phyloP scores from a whole-genome alignment of 306 rosid genomes.

The Calophaca sinica region DNA sequence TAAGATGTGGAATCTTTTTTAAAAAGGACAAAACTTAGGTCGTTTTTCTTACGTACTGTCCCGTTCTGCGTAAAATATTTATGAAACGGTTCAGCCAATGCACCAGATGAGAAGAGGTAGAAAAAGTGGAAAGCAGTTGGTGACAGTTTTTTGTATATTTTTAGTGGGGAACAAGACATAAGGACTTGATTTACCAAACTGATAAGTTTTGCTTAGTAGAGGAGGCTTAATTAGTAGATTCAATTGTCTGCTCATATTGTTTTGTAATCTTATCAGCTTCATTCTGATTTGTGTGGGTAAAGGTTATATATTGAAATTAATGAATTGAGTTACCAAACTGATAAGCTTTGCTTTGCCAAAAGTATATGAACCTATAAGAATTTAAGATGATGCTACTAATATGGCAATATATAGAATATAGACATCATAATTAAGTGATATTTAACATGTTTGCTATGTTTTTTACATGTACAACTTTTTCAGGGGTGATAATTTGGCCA shows the following conservation, averaged over 20 bases:
- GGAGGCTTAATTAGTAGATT: neutral
- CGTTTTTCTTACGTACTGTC: no score
- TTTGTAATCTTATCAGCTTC: neutral
- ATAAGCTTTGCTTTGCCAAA: neutral
- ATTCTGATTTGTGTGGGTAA: constrained; percentile 22
- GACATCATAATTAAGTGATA: neutral
- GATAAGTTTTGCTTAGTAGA: neutral
- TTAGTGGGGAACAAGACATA: no score
- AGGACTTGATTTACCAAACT: no score
- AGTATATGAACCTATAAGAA: neutral
- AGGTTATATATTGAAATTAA: neutral
- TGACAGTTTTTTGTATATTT: no score
- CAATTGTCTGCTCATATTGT: no score
- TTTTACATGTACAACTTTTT: constrained; percentile 8
- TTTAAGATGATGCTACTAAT: neutral
- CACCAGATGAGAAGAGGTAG: no score
- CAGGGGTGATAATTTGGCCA: constrained; percentile 35
- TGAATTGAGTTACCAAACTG: constrained; percentile 6
- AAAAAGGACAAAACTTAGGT: no score
- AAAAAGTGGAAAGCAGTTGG: no score
- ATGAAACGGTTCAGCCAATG: no score
- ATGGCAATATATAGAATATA: neutral
- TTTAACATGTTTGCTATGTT: neutral
- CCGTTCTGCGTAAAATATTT: no score
- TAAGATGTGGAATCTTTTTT: no score